Conservation (phyloP, 2,329 filamentous ascomycete species). For the Chrysosporium keratinophilum region DNA sequence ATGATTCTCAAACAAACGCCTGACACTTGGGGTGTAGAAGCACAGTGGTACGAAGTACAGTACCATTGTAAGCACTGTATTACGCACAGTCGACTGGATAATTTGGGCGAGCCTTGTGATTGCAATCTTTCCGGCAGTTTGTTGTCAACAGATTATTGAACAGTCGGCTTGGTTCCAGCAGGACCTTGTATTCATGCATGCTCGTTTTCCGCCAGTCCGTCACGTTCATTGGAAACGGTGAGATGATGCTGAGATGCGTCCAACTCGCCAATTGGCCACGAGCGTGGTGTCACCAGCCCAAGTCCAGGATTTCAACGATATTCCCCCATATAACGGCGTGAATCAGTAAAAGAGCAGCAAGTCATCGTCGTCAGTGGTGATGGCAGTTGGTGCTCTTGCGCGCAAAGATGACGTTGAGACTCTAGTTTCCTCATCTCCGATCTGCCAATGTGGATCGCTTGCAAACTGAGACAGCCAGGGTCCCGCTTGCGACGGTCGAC, state of each 20-base stretch:
- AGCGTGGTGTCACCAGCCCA: background rate
- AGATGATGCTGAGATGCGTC: background rate
- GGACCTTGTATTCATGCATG: background rate
- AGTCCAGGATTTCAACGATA: background rate
- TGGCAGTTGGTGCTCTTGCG: background rate
- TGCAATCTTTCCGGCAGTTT: background rate
- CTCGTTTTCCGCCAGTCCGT: background rate
- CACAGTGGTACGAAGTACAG: background rate
- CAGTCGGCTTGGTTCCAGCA: background rate
- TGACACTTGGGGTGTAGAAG: background rate
- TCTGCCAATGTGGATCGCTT: background rate
- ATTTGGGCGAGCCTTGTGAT: too few species aligned
- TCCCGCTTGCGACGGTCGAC: background rate
- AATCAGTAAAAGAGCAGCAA: background rate
- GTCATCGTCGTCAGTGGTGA: background rate
- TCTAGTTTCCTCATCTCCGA: background rate
- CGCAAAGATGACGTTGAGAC: conserved; percentile 4
- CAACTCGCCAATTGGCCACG: background rate
- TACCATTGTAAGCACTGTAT: too few species aligned
- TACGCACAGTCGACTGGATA: too few species aligned
- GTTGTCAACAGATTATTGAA: background rate
- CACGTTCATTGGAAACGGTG: background rate
- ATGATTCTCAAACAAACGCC: background rate
- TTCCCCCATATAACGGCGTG: too few species aligned
- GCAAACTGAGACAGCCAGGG: conserved; percentile 9